Percentiles rank a stretch among this genome's conserved stretches.
These are phyloP conservation scores for Begonia fuchsioides DNA, from an alignment of 306 rosid genomes.

Conservation along the genomic window DNA sequence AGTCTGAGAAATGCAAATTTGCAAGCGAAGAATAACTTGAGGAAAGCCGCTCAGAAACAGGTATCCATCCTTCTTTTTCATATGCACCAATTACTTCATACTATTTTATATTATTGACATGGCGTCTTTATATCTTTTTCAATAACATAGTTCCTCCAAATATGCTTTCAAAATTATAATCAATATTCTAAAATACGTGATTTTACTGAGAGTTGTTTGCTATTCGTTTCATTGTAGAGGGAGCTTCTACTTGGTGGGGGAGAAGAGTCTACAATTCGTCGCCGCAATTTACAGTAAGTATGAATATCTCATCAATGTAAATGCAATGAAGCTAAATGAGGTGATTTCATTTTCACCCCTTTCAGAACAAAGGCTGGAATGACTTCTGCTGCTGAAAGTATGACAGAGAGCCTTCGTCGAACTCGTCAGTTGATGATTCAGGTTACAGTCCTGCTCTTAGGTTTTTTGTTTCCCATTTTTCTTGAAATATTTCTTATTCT, in stretches of 20 bases:
- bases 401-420: slow-evolving; percentile 85
- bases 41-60: slow-evolving; percentile 78
- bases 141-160: no score
- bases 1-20: slow-evolving; percentile 75
- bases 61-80: slow-evolving; percentile 7
- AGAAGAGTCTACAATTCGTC: slow-evolving; percentile 70
- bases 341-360: not conserved
- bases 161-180: no score
- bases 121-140: no score
- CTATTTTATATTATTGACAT: not conserved
- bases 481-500: not conserved
- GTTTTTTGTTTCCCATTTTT: not conserved
- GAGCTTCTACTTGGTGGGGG: slow-evolving; percentile 85
- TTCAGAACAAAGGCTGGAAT: slow-evolving; percentile 84
- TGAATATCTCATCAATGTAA: not conserved
- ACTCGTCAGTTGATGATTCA: slow-evolving; percentile 89
- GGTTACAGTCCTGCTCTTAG: slow-evolving; percentile 25
- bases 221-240: slow-evolving; percentile 37
- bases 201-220: slow-evolving; percentile 3
- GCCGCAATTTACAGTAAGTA: slow-evolving; percentile 82
- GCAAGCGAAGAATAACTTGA: slow-evolving; percentile 64
- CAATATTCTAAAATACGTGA: not conserved
- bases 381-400: slow-evolving; percentile 93
- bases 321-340: not conserved
- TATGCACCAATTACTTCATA: not conserved